Percentiles rank a stretch among this genome's conserved stretches.
Conservation (phyloP, 2,329 filamentous ascomycete species). For the Cytospora piceae region DNA sequence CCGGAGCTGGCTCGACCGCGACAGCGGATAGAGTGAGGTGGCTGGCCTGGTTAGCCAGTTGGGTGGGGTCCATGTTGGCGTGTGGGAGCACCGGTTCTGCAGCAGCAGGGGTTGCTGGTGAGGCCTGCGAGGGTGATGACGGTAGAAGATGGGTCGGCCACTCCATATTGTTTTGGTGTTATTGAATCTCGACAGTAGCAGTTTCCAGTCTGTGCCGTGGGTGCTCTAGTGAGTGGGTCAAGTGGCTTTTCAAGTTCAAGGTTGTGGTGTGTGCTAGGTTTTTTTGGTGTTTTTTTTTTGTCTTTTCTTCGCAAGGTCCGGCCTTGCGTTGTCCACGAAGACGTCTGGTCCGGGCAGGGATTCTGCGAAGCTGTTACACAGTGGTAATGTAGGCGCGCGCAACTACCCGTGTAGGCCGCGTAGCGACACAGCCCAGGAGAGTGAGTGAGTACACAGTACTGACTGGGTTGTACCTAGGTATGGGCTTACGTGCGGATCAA, state of each 20-base stretch:
- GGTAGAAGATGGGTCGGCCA: conserved; percentile 4
- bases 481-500: neutral
- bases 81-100: conserved; percentile 23
- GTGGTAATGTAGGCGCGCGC: neutral
- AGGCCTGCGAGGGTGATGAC: conserved; percentile 10
- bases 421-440: neutral
- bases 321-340: neutral
- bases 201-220: neutral
- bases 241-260: neutral
- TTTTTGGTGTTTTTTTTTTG: neutral
- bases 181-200: neutral
- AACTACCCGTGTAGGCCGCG: no score
- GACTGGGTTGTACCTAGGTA: neutral
- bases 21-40: conserved; percentile 33
- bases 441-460: neutral
- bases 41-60: conserved; percentile 35
- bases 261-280: neutral
- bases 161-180: conserved; percentile 6
- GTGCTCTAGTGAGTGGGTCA: no score
- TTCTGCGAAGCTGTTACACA: neutral
- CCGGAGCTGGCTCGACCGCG: neutral
- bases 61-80: conserved; percentile 26
- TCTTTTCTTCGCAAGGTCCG: neutral
- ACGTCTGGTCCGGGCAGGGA: neutral
- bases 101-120: conserved; percentile 19